Percentiles rank a stretch among this genome's conserved stretches.
These are phyloP conservation scores for Zangia roseola DNA, from an alignment of 768 basidiomycete genomes.

Conservation along the genomic window DNA sequence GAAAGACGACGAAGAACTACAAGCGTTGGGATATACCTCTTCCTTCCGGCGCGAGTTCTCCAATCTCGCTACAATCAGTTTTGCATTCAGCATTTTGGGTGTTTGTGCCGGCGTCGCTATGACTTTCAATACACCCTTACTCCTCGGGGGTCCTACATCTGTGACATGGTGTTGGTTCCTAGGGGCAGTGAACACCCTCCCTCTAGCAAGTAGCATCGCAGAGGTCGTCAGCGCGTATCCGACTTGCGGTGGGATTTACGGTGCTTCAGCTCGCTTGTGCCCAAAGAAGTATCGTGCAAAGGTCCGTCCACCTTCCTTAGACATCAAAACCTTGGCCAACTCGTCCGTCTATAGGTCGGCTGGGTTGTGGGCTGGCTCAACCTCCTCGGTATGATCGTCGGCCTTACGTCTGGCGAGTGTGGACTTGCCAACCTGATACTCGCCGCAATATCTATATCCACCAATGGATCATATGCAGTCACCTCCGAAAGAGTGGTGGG, in stretches of 20 bases:
- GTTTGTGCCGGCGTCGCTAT: slow-evolving; percentile 36
- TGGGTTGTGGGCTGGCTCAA: slow-evolving; percentile 35
- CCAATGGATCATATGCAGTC: slow-evolving; percentile 33
- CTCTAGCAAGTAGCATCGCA: slow-evolving; percentile 29
- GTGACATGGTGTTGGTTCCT: slow-evolving; percentile 40
- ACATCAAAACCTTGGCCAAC: background rate
- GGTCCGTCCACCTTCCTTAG: slow-evolving; percentile 34
- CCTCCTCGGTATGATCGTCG: slow-evolving; percentile 24
- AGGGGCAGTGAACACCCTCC: slow-evolving; percentile 26
- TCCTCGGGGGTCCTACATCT: slow-evolving; percentile 37
- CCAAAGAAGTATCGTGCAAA: slow-evolving; percentile 62
- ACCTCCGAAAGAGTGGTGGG: slow-evolving; percentile 41
- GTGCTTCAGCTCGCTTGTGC: slow-evolving; percentile 73
- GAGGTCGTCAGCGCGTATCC: slow-evolving; percentile 34
- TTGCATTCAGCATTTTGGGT: slow-evolving; percentile 35
- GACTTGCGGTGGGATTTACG: slow-evolving; percentile 46
- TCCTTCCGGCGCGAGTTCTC: slow-evolving; percentile 45
- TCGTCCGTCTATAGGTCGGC: slow-evolving; percentile 18
- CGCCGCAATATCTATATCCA: slow-evolving; percentile 25
- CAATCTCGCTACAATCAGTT: slow-evolving; percentile 36
- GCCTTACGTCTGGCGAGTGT: slow-evolving; percentile 34
- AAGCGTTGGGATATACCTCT: slow-evolving; percentile 30
- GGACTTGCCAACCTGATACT: slow-evolving; percentile 38
- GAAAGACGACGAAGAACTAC: slow-evolving; percentile 23
- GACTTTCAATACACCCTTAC: slow-evolving; percentile 38